Evolutionary conservation across 2,329 filamentous ascomycete genomes (phyloP).

Genomic region (Nemania bipapillata): DNA sequence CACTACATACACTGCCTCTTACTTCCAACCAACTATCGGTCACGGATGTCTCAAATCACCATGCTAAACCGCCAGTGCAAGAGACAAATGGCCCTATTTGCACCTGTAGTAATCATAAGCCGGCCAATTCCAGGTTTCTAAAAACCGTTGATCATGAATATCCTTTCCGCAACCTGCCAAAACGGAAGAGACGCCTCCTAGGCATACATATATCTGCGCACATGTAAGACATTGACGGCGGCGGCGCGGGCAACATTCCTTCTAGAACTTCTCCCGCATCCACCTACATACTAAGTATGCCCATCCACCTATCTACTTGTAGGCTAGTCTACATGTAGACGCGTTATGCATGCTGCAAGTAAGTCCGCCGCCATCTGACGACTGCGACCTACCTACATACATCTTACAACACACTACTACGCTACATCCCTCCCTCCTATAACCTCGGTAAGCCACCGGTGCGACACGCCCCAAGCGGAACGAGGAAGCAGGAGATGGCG

Average conservation of each 20-base stretch:
- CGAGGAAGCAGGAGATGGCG: background rate
- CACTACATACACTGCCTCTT: background rate
- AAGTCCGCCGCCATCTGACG: background rate
- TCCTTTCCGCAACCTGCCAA: too few relatives aligned
- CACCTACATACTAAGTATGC: too few relatives aligned
- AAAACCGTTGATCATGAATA: background rate
- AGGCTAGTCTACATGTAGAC: too few relatives aligned
- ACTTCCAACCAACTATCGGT: background rate
- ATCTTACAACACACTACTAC: background rate
- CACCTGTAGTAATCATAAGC: background rate
- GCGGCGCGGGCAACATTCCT: slow-evolving; percentile 1
- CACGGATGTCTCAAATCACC: background rate
- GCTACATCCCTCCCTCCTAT: background rate
- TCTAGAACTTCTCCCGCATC: slow-evolving; percentile 10
- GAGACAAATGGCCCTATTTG: too few relatives aligned
- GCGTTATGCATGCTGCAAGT: slow-evolving; percentile 9
- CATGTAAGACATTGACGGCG: too few relatives aligned
- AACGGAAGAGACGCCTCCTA: too few relatives aligned
- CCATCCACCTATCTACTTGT: too few relatives aligned
- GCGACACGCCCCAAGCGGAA: background rate
- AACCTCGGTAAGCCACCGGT: background rate
- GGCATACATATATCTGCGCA: too few relatives aligned
- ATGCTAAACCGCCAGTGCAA: background rate
- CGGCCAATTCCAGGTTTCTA: background rate
- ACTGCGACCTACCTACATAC: background rate